Conservation (phyloP, 2,329 filamentous ascomycete species). For the Aspergillus pseudonomiae region DNA sequence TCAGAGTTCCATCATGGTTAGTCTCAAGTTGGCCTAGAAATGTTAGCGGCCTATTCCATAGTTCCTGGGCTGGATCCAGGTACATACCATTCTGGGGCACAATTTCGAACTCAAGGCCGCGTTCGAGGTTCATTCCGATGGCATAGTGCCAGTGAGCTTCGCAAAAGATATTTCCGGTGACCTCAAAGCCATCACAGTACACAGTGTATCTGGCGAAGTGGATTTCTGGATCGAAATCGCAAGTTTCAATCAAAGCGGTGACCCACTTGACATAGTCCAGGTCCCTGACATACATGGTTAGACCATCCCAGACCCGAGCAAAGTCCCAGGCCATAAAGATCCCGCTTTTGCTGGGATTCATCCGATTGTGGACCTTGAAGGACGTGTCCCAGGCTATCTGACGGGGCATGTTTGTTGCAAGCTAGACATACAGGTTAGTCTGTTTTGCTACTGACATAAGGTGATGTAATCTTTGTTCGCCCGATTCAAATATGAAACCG, state of each 20-base stretch:
- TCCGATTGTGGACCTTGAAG: not conserved
- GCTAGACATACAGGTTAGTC: not conserved
- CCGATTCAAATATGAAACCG: not conserved
- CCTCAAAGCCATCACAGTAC: not conserved
- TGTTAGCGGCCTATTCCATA: not conserved
- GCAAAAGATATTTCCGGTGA: not conserved
- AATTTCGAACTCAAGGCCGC: not conserved
- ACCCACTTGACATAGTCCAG: not conserved
- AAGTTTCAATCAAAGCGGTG: not conserved
- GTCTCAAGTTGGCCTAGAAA: not conserved
- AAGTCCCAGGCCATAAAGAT: not conserved
- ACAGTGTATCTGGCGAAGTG: not conserved
- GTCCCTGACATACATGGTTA: not conserved
- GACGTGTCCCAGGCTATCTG: not conserved
- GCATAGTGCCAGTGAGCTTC: not conserved
- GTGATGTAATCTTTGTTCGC: not conserved
- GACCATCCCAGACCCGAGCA: not conserved
- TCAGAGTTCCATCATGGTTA: not conserved
- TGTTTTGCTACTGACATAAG: not conserved
- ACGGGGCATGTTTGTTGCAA: not conserved
- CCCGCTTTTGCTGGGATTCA: not conserved
- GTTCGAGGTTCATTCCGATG: not conserved
- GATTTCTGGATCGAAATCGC: not conserved
- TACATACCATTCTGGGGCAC: not conserved
- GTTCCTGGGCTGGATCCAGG: accelerated